These are phyloP conservation scores for Corymbia citriodora DNA, from an alignment of 441 rosid species.

Conservation along the genomic window DNA sequence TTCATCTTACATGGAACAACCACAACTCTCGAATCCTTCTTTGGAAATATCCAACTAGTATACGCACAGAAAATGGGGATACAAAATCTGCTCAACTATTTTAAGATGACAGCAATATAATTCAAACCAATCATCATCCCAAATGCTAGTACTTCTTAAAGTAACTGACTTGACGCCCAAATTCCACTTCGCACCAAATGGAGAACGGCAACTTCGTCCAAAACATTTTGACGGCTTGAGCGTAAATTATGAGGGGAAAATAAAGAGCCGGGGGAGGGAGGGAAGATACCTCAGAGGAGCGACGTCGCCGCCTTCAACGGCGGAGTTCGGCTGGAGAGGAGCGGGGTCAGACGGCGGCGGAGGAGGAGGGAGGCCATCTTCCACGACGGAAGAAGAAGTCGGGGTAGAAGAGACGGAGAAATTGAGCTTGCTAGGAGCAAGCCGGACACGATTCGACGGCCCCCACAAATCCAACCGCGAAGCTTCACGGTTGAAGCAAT, in stretches of 20 bases:
- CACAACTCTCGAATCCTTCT: not conserved
- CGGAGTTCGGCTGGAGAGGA: conserved; percentile 16
- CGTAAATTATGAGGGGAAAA: not conserved
- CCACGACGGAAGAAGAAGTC: conserved; percentile 29
- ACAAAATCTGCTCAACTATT: not conserved
- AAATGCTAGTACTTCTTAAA: not conserved
- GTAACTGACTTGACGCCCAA: not conserved
- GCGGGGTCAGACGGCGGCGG: conserved; percentile 6
- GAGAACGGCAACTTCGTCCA: not conserved
- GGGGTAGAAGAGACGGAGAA: conserved; percentile 18
- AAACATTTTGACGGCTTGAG: not conserved
- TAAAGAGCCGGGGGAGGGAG: not conserved
- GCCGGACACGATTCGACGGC: not conserved
- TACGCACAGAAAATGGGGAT: not conserved
- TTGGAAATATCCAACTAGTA: not conserved
- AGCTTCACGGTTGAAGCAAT: not conserved
- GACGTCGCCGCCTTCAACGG: conserved; percentile 11
- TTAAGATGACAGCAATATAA: not conserved
- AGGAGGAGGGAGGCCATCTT: conserved; percentile 23
- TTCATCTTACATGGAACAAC: not conserved
- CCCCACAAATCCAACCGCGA: conserved; percentile 12
- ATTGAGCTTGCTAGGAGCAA: conserved; percentile 12
- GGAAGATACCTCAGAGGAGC: conserved; percentile 36
- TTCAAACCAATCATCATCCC: not conserved
- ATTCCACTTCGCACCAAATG: not conserved